Conservation (phyloP, 768 basidiomycete species). For the Macrocybe gigantea region DNA sequence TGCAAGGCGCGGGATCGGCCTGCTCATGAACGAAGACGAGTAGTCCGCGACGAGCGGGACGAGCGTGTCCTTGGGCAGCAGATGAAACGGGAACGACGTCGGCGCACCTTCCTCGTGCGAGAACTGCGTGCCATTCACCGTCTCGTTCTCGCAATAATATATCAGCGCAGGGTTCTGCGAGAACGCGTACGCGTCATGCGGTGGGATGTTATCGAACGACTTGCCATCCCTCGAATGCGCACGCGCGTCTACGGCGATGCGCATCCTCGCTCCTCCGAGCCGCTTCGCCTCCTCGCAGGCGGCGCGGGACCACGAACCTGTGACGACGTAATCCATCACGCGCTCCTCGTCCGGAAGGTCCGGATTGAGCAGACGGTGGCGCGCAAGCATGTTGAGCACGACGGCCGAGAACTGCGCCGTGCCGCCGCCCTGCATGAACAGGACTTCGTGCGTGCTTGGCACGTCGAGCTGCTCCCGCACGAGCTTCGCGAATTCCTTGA, state of each 20-base stretch:
- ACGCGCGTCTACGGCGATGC: constrained; percentile 70
- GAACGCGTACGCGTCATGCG: constrained; percentile 68
- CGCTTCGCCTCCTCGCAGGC: constrained; percentile 79
- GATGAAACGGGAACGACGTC: constrained; percentile 78
- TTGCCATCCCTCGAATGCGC: constrained; percentile 57
- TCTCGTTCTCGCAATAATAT: constrained; percentile 99
- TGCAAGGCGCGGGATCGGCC: constrained; percentile 81
- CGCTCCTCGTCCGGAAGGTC: constrained; percentile 48
- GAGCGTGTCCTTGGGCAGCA: constrained; percentile 49
- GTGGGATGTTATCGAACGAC: constrained; percentile 76
- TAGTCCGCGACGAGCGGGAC: constrained; percentile 91
- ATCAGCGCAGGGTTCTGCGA: constrained; percentile 80
- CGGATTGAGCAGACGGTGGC: constrained; percentile 73
- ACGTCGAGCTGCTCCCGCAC: constrained; percentile 76
- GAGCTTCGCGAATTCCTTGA: constrained; percentile 55
- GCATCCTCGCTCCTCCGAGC: constrained; percentile 50
- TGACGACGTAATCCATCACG: constrained; percentile 82
- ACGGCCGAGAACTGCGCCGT: constrained; percentile 88
- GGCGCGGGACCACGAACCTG: constrained; percentile 89
- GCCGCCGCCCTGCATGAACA: constrained; percentile 95
- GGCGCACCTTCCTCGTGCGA: constrained; percentile 45
- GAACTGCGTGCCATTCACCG: constrained; percentile 93
- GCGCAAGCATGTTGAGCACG: constrained; percentile 86
- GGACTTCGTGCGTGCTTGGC: constrained; percentile 76
- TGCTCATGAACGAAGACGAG: constrained; percentile 94